Conservation (phyloP, 495 filamentous ascomycete genomes). For the Hypoxylon rickii region DNA sequence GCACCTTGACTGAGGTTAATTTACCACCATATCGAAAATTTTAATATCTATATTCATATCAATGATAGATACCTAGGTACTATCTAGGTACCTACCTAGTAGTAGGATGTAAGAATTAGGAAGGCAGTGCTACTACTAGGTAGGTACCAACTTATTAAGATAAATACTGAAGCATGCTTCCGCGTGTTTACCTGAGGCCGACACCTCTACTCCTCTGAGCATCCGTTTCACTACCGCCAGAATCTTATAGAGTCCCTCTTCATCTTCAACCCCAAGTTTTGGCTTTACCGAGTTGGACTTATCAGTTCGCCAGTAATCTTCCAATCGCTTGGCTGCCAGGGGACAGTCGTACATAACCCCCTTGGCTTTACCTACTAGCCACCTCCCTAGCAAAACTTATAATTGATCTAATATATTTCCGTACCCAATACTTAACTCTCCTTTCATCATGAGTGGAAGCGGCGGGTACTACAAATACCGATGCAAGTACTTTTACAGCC, state of each 20-base stretch:
- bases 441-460: slow-evolving; percentile 56
- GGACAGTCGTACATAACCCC: slow-evolving; percentile 16
- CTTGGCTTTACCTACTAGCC: slow-evolving; percentile 3
- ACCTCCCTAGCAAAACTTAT: slow-evolving; percentile 1
- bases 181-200: slow-evolving; percentile 22
- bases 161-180: slow-evolving; percentile 29
- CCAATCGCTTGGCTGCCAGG: slow-evolving; percentile 31
- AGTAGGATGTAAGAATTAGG: no score
- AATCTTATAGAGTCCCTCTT: slow-evolving; percentile 9
- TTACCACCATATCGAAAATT: no score
- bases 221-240: slow-evolving; percentile 28
- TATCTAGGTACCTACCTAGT: no score
- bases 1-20: no score
- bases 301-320: slow-evolving; percentile 24
- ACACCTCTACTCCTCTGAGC: slow-evolving; percentile 12
- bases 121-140: no score
- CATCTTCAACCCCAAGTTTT: slow-evolving; percentile 5
- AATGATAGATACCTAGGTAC: neutral
- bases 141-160: no score
- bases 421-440: neutral
- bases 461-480: slow-evolving; percentile 65
- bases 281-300: slow-evolving; percentile 21
- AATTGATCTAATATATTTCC: no score
- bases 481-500: slow-evolving; percentile 63
- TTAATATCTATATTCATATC: neutral